Percentiles rank a stretch among this genome's conserved stretches.
Evolutionary conservation across 2,329 filamentous ascomycete species (phyloP).

Genomic region (Nigrospora oryzae): DNA sequence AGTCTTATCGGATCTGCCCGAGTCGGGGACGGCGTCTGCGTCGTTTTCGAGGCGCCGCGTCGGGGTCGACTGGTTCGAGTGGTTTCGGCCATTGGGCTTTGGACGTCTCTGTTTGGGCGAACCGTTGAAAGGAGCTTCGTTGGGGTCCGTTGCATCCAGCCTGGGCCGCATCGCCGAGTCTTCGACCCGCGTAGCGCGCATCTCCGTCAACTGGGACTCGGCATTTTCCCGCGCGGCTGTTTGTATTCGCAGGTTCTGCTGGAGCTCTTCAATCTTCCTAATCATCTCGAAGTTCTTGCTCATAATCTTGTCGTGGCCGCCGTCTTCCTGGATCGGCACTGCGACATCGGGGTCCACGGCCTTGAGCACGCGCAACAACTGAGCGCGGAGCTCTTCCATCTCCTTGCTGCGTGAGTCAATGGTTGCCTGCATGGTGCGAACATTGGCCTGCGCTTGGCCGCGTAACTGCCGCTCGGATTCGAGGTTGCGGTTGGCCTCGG

Average conservation of each 20-base stretch:
- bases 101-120: constrained; percentile 64
- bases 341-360: constrained; percentile 72
- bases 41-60: constrained; percentile 62
- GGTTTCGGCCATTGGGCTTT: constrained; percentile 46
- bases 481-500: constrained; percentile 80
- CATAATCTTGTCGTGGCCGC: constrained; percentile 53
- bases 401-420: constrained; percentile 76
- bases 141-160: constrained; percentile 80
- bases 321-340: constrained; percentile 53
- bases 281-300: constrained; percentile 76
- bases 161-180: constrained; percentile 66
- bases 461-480: constrained; percentile 86
- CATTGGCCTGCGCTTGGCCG: constrained; percentile 76
- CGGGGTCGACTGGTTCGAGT: constrained; percentile 71
- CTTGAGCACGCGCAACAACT: constrained; percentile 75
- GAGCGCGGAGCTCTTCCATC: constrained; percentile 68
- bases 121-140: constrained; percentile 64
- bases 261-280: constrained; percentile 78
- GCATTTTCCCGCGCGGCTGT: constrained; percentile 73
- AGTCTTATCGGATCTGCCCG: constrained; percentile 75
- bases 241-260: constrained; percentile 78
- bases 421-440: constrained; percentile 69
- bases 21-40: constrained; percentile 59
- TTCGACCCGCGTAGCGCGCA: constrained; percentile 60
- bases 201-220: constrained; percentile 71